These are phyloP conservation scores for Penicillium cinerascens DNA, from an alignment of 495 filamentous ascomycete genomes.

Conservation along the genomic window DNA sequence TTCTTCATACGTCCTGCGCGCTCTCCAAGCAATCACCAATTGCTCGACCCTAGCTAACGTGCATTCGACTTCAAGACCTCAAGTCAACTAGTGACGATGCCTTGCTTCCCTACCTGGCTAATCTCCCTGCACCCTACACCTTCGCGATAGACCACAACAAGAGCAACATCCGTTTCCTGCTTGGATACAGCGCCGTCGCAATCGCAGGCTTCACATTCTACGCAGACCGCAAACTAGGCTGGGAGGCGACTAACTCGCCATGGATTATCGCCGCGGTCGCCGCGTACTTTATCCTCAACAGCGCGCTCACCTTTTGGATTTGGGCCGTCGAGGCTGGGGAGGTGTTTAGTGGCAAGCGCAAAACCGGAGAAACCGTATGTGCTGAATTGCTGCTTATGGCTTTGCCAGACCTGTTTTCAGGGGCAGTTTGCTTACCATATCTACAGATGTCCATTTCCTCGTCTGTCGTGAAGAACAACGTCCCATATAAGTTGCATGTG, in stretches of 20 bases:
- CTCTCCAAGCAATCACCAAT: neutral
- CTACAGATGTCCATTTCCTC: conserved; percentile 63
- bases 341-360: conserved; percentile 69
- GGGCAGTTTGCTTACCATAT: neutral
- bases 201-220: conserved; percentile 80
- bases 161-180: conserved; percentile 72
- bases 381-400: neutral
- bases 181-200: conserved; percentile 79
- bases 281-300: conserved; percentile 77
- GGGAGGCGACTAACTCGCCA: conserved; percentile 71
- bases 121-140: conserved; percentile 55
- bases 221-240: conserved; percentile 87
- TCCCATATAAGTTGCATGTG: conserved; percentile 71
- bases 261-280: conserved; percentile 71
- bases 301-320: conserved; percentile 78
- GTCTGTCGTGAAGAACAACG: conserved; percentile 69
- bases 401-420: neutral
- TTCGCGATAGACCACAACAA: conserved; percentile 79
- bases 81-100: conserved; percentile 97
- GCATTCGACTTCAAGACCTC: conserved; percentile 58
- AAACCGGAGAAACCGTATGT: conserved; percentile 53
- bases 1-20: conserved; percentile 7
- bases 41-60: neutral
- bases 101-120: conserved; percentile 85
- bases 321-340: conserved; percentile 76